Evolutionary conservation across 2,329 filamentous ascomycete species (phyloP).

Genomic region (Fusarium mexicanum): DNA sequence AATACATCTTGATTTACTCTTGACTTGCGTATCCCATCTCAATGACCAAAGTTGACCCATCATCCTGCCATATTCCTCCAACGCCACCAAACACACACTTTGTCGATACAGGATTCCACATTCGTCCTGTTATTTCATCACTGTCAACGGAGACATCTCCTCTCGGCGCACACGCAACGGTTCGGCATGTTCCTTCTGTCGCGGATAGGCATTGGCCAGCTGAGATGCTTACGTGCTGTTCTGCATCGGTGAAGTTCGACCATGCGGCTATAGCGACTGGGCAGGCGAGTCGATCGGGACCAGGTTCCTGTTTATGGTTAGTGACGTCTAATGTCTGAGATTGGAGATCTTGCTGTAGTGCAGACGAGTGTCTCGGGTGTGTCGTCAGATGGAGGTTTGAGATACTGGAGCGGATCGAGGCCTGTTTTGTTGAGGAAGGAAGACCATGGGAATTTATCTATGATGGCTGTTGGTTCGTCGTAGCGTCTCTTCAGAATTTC

Average conservation of each 20-base stretch:
- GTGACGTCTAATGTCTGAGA: not conserved
- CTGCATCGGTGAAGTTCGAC: conserved; percentile 1
- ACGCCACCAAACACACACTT: conserved; percentile 35
- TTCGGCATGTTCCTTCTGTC: conserved; percentile 11
- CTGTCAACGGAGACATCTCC: not conserved
- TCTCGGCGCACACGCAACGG: conserved; percentile 28
- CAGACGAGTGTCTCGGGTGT: conserved; percentile 25
- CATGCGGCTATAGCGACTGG: conserved; percentile 32
- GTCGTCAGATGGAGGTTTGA: not conserved
- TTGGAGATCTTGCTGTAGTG: conserved; percentile 12
- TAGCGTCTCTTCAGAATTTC: not conserved
- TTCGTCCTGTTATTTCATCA: conserved; percentile 22
- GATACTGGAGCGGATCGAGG: conserved; percentile 18
- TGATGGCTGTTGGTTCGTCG: not conserved
- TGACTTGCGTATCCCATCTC: conserved; percentile 18
- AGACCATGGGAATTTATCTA: conserved; percentile 27
- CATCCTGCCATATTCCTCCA: conserved; percentile 36
- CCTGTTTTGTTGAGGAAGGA: conserved; percentile 24
- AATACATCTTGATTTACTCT: conserved; percentile 10
- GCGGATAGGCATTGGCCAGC: conserved; percentile 24
- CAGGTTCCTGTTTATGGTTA: conserved; percentile 10
- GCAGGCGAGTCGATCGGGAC: conserved; percentile 31
- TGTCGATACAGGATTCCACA: conserved; percentile 39
- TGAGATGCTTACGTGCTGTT: conserved; percentile 5
- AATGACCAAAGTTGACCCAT: conserved; percentile 25